Conservation (phyloP, 176 grass and related monocot species). For the Triticum turgidum region DNA sequence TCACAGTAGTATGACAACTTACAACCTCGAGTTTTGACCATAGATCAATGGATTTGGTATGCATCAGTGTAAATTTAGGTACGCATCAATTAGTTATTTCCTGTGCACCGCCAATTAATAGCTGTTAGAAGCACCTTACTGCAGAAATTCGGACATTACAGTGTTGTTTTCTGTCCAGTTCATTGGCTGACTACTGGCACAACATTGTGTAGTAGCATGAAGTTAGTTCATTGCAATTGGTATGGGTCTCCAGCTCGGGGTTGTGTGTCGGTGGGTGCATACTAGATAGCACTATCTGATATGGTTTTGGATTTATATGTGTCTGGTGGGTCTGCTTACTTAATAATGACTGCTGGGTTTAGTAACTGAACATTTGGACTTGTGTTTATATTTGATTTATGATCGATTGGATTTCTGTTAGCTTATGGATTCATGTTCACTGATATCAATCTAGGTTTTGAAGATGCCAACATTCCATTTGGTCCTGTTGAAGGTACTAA, state of each 20-base stretch:
- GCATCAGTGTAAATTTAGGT: background rate
- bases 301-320: background rate
- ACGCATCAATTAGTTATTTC: background rate
- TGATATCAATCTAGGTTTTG: slow-evolving; percentile 65
- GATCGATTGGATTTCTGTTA: background rate
- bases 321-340: background rate
- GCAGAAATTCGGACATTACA: slow-evolving; percentile 4
- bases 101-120: background rate
- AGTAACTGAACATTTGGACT: background rate
- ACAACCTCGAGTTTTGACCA: background rate
- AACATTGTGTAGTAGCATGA: background rate
- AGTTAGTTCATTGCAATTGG: background rate
- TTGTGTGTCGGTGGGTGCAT: background rate
- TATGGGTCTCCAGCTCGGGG: background rate
- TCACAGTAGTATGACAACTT: background rate
- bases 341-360: background rate
- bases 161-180: background rate
- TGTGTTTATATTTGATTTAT: slow-evolving; percentile 18
- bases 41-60: background rate
- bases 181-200: background rate
- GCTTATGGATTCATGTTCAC: slow-evolving; percentile 28
- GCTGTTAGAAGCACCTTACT: background rate
- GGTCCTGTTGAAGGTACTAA: slow-evolving; percentile 85
- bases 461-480: slow-evolving; percentile 83
- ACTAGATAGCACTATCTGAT: background rate